These are phyloP conservation scores for Tephrocybe sp. DNA, from an alignment of 768 basidiomycete species.

Conservation along the genomic window DNA sequence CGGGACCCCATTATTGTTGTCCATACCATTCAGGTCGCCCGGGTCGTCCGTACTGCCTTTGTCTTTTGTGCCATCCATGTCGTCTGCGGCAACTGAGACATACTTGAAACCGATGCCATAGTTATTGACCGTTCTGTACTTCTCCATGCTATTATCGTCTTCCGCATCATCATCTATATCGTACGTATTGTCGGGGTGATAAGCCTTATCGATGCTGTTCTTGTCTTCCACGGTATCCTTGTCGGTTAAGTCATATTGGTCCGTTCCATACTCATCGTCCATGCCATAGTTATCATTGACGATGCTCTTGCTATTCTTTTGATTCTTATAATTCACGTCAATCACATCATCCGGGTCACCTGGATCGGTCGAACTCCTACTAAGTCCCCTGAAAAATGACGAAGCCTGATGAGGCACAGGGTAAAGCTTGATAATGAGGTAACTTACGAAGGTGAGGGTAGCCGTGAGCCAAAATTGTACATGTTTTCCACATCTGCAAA, in stretches of 20 bases:
- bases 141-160: too few relatives aligned
- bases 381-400: neutral
- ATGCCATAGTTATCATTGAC: neutral
- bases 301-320: too few relatives aligned
- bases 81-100: too few relatives aligned
- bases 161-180: too few relatives aligned
- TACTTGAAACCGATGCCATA: too few relatives aligned
- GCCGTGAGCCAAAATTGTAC: neutral
- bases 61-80: neutral
- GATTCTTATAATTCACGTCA: neutral
- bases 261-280: too few relatives aligned
- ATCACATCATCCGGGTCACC: neutral
- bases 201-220: too few relatives aligned
- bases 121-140: too few relatives aligned
- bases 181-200: too few relatives aligned
- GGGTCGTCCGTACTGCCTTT: too few relatives aligned
- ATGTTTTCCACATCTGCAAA: neutral
- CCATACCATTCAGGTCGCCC: neutral
- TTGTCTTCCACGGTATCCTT: too few relatives aligned
- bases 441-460: neutral
- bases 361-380: slow-evolving; percentile 1
- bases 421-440: neutral
- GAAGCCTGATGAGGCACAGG: neutral
- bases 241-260: too few relatives aligned
- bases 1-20: neutral